Percentiles rank a stretch among this genome's conserved stretches.
These are phyloP conservation scores for Symbiodinium natans DNA, from an alignment of 73 alveolate species.

Conservation along the genomic window DNA sequence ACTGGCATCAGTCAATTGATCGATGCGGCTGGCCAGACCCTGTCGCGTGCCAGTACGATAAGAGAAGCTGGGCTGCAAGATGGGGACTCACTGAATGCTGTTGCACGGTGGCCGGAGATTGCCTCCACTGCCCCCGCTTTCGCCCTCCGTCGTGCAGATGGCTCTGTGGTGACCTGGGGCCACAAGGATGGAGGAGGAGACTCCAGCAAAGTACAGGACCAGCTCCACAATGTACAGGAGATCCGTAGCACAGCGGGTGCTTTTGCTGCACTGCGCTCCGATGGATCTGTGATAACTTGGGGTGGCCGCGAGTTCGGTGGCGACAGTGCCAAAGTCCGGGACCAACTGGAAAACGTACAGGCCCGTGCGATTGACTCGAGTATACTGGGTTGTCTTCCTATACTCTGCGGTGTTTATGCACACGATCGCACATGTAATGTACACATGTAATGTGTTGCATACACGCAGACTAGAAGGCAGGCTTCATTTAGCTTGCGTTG, in stretches of 20 bases:
- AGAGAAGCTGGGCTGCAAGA: slow-evolving; percentile 11
- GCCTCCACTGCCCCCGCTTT: slow-evolving; percentile 9
- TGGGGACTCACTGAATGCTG: background rate
- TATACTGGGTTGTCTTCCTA: too few relatives aligned
- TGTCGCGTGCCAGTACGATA: background rate
- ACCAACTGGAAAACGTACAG: background rate
- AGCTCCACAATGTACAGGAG: background rate
- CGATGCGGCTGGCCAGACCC: background rate
- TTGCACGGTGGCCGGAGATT: background rate
- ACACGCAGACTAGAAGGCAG: too few relatives aligned
- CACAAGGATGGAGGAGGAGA: background rate
- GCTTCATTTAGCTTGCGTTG: too few relatives aligned
- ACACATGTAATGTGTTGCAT: too few relatives aligned
- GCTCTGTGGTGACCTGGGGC: slow-evolving; percentile 39
- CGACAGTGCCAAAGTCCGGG: background rate
- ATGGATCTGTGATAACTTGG: slow-evolving; percentile 25
- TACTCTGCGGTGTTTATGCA: too few relatives aligned
- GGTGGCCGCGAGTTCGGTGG: background rate
- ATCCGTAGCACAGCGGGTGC: background rate
- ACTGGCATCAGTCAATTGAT: background rate
- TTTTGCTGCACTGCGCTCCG: background rate
- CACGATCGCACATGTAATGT: too few relatives aligned
- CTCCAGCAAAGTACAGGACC: background rate
- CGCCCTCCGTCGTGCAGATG: background rate
- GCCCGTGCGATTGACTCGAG: too few relatives aligned